phyloP scores from a whole-genome alignment of 2,329 filamentous ascomycete species.

The Ophiobolus disseminans region DNA sequence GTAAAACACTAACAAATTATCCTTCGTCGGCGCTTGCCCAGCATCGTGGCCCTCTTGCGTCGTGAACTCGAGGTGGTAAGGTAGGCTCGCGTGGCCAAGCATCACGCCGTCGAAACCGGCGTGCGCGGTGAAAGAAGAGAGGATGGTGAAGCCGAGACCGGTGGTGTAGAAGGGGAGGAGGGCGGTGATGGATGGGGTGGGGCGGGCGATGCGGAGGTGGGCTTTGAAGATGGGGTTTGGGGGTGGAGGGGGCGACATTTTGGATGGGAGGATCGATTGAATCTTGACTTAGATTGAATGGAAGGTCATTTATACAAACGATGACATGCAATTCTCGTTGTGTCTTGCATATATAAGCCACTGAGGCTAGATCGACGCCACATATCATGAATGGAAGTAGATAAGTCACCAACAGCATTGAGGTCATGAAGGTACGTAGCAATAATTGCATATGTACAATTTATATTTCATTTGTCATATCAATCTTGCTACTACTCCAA shows the following conservation, averaged over 20 bases:
- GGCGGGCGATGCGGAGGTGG: conserved; percentile 53
- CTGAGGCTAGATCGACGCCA: too few relatives aligned
- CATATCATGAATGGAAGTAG: too few relatives aligned
- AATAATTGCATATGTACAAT: too few relatives aligned
- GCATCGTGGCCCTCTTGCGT: conserved; percentile 43
- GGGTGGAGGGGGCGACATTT: background rate
- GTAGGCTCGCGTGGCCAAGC: conserved; percentile 48
- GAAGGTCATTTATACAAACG: too few relatives aligned
- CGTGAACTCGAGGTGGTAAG: conserved; percentile 57
- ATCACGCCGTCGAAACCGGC: conserved; percentile 53
- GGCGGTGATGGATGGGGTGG: conserved; percentile 48
- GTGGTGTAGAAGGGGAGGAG: conserved; percentile 54
- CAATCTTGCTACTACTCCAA: too few relatives aligned
- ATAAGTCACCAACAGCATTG: too few relatives aligned
- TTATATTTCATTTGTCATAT: too few relatives aligned
- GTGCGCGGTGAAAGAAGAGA: conserved; percentile 48
- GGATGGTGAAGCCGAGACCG: conserved; percentile 50
- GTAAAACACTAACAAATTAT: conserved; percentile 57
- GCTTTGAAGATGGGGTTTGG: conserved; percentile 16
- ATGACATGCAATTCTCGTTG: too few relatives aligned
- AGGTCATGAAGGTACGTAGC: too few relatives aligned
- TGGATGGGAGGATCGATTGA: too few relatives aligned
- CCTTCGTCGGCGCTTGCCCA: conserved; percentile 50
- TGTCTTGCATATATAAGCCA: too few relatives aligned
- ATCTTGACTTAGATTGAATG: too few relatives aligned